Conservation (phyloP, 257 asterid species). For the Handroanthus guayacan region DNA sequence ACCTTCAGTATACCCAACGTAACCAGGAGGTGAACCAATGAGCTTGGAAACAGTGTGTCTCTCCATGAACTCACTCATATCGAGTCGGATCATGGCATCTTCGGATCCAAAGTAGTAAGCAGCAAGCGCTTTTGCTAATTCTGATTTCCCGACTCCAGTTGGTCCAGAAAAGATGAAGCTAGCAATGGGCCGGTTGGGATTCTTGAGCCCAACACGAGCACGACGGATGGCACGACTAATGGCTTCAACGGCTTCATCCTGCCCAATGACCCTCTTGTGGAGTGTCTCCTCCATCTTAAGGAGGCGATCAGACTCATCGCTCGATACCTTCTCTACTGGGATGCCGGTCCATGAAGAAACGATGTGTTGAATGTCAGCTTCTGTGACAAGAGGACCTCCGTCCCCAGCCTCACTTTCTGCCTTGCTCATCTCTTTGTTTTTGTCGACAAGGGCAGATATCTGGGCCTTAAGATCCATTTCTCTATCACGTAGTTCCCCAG, state of each 20-base stretch:
- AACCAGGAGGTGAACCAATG: conserved; percentile 91
- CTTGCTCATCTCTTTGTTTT: conserved; percentile 92
- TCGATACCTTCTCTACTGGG: conserved; percentile 92
- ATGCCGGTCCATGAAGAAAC: conserved; percentile 98
- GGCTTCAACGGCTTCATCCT: conserved; percentile 84
- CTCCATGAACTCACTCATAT: conserved; percentile 96
- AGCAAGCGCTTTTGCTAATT: conserved; percentile 80
- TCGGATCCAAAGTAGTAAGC: conserved; percentile 84
- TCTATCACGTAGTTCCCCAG: conserved; percentile 93
- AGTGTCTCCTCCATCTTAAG: conserved; percentile 97
- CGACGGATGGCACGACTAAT: conserved; percentile 85
- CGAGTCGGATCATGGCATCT: conserved; percentile 87
- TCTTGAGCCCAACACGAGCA: conserved; percentile 87
- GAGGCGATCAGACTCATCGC: conserved; percentile 93
- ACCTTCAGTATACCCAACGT: conserved; percentile 80
- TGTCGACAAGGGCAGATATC: conserved; percentile 80
- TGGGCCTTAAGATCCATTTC: conserved; percentile 97
- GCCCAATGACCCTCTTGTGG: conserved; percentile 76
- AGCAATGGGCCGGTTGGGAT: conserved; percentile 87
- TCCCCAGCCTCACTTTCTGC: conserved; percentile 93
- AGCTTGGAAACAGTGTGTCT: conserved; percentile 85
- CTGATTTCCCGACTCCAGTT: conserved; percentile 93
- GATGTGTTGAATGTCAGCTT: conserved; percentile 92
- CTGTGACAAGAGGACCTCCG: conserved; percentile 84
- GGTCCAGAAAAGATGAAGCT: conserved; percentile 92